Percentiles rank a stretch among this genome's conserved stretches.
These are phyloP conservation scores for Aspergillus tanneri DNA, from an alignment of 2,329 filamentous ascomycete genomes.

Conservation along the genomic window DNA sequence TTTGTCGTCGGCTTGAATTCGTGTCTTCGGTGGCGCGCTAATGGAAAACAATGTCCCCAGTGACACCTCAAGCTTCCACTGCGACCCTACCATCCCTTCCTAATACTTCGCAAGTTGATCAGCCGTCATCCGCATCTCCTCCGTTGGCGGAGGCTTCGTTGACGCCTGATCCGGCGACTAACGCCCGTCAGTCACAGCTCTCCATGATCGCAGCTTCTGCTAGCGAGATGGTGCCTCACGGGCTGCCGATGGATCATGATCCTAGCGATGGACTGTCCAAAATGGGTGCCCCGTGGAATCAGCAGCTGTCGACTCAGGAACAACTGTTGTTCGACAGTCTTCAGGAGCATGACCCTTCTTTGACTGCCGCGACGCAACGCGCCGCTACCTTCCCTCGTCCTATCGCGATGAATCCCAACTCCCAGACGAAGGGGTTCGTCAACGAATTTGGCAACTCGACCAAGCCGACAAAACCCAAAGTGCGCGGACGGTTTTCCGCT, in stretches of 20 bases:
- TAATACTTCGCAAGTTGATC: slow-evolving; percentile 32
- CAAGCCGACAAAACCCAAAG: slow-evolving; percentile 48
- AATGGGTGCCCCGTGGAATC: slow-evolving; percentile 32
- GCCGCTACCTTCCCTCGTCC: slow-evolving; percentile 43
- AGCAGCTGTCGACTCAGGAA: slow-evolving; percentile 40
- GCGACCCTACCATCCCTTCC: slow-evolving; percentile 35
- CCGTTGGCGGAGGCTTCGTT: slow-evolving; percentile 34
- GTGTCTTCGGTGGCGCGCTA: slow-evolving; percentile 13
- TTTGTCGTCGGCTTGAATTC: slow-evolving; percentile 2
- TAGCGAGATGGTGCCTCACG: slow-evolving; percentile 46
- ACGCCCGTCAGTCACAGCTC: slow-evolving; percentile 44
- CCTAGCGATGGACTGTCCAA: slow-evolving; percentile 32
- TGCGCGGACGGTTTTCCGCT: slow-evolving; percentile 57
- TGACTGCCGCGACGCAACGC: slow-evolving; percentile 41
- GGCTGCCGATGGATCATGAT: slow-evolving; percentile 37
- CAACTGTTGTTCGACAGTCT: slow-evolving; percentile 42
- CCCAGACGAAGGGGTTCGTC: slow-evolving; percentile 41
- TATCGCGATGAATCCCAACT: slow-evolving; percentile 45
- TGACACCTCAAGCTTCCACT: slow-evolving; percentile 31
- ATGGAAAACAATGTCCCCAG: slow-evolving; percentile 21
- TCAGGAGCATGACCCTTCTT: slow-evolving; percentile 40
- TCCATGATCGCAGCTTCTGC: slow-evolving; percentile 49
- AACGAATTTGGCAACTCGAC: slow-evolving; percentile 42
- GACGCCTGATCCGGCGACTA: slow-evolving; percentile 36
- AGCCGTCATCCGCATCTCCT: slow-evolving; percentile 36